Evolutionary conservation across 2,329 filamentous ascomycete genomes (phyloP).

Genomic region (Thelonectria olida): DNA sequence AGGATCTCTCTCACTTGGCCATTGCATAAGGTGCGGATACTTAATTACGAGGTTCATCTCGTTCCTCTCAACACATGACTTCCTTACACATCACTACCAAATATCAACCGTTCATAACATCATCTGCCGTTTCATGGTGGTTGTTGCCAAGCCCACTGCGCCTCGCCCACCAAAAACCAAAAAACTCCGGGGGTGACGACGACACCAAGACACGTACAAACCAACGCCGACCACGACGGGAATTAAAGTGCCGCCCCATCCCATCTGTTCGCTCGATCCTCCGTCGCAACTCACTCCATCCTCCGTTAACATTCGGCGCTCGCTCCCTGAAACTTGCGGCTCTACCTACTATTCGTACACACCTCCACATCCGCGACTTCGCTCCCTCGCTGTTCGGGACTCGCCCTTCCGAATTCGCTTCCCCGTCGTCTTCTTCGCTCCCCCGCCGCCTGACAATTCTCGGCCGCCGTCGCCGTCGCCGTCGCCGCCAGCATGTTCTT

Average conservation of each 20-base stretch:
- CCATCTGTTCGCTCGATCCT: background rate
- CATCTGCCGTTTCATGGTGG: background rate
- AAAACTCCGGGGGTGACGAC: constrained; percentile 14
- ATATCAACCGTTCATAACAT: background rate
- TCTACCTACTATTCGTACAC: too few species aligned
- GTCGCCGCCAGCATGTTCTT: constrained; percentile 60
- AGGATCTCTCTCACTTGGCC: too few species aligned
- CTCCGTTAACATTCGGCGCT: constrained; percentile 20
- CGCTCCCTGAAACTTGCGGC: background rate
- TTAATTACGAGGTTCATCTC: too few species aligned
- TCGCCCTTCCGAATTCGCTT: background rate
- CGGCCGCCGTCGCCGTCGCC: background rate
- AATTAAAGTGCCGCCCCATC: background rate
- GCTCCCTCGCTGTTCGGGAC: background rate
- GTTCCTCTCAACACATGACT: too few species aligned
- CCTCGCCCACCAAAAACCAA: constrained; percentile 7
- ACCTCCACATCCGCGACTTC: too few species aligned
- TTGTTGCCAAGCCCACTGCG: constrained; percentile 21
- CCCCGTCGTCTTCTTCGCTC: too few species aligned
- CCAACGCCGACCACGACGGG: background rate
- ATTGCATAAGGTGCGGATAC: too few species aligned
- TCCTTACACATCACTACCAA: too few species aligned
- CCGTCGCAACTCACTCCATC: constrained; percentile 8
- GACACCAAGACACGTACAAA: background rate
- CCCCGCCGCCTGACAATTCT: constrained; percentile 1